Conservation (phyloP, 1,139 yeast species). For the Sugiyamaella sp. region DNA sequence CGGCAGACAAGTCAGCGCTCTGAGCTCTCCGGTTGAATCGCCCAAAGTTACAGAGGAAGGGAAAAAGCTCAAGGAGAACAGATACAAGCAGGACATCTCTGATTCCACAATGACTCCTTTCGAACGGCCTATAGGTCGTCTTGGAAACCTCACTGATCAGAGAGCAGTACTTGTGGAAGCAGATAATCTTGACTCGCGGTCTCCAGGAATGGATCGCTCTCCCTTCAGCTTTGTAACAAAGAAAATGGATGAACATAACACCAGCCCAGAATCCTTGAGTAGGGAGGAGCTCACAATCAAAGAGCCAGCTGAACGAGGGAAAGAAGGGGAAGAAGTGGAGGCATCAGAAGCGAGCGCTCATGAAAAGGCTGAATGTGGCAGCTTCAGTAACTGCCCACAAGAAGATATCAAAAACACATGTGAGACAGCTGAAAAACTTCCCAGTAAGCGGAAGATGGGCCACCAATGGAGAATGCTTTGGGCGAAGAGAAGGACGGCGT, state of each 20-base stretch:
- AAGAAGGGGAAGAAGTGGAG: too few relatives aligned
- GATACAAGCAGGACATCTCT: background rate
- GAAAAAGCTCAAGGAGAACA: background rate
- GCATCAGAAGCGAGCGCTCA: too few relatives aligned
- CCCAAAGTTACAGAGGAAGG: background rate
- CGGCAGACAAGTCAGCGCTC: too few relatives aligned
- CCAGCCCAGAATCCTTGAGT: background rate
- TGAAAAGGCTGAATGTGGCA: background rate
- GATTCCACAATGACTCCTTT: constrained; percentile 10
- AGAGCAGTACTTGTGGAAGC: background rate
- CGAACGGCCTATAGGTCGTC: background rate
- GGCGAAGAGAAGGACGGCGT: too few relatives aligned
- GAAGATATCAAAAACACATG: background rate
- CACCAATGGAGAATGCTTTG: background rate
- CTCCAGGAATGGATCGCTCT: constrained; percentile 7
- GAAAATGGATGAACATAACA: too few relatives aligned
- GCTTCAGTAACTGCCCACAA: too few relatives aligned
- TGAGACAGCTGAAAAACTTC: background rate
- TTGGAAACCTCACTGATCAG: background rate
- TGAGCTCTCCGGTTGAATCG: too few relatives aligned
- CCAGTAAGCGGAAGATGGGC: background rate
- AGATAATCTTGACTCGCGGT: constrained; percentile 5
- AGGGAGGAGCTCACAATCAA: background rate
- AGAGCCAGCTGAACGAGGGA: background rate
- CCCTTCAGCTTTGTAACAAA: background rate